Conservation (phyloP, 1,139 yeast species). For the Saccharomyces pastorianus region DNA sequence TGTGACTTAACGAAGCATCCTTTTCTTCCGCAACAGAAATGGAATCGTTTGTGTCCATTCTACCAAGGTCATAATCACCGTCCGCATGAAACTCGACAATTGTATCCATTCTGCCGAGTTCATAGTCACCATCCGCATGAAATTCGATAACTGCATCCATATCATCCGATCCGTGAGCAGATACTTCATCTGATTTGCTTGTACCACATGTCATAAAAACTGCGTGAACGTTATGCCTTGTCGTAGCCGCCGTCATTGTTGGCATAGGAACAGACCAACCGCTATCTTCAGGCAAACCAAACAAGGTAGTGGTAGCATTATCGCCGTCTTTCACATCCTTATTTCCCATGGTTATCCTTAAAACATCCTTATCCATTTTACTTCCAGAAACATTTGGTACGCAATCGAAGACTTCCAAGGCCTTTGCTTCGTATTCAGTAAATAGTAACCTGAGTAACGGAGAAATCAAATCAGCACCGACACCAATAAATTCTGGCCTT, state of each 20-base stretch:
- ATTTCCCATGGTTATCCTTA: slow-evolving; percentile 87
- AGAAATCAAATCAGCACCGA: slow-evolving; percentile 91
- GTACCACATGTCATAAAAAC: slow-evolving; percentile 75
- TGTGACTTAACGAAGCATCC: slow-evolving; percentile 72
- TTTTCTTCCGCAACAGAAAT: slow-evolving; percentile 47
- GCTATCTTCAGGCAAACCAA: slow-evolving; percentile 93
- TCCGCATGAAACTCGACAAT: slow-evolving; percentile 63
- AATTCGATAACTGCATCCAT: slow-evolving; percentile 65
- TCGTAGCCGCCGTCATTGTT: slow-evolving; percentile 74
- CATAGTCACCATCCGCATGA: slow-evolving; percentile 41
- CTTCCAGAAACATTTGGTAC: slow-evolving; percentile 82
- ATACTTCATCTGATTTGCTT: slow-evolving; percentile 21
- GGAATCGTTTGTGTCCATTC: slow-evolving; percentile 30
- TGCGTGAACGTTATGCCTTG: slow-evolving; percentile 90
- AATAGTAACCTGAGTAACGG: slow-evolving; percentile 75
- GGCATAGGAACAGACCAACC: slow-evolving; percentile 99
- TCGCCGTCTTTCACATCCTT: slow-evolving; percentile 69
- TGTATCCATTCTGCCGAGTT: slow-evolving; percentile 29
- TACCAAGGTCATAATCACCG: slow-evolving; percentile 29
- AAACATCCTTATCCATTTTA: slow-evolving; percentile 80
- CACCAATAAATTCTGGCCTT: slow-evolving; percentile 73
- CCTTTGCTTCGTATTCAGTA: slow-evolving; percentile 83
- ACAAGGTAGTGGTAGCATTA: slow-evolving; percentile 79
- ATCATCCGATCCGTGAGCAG: slow-evolving; percentile 32
- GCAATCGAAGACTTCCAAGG: slow-evolving; percentile 82